Evolutionary conservation across 169 alveolate genomes (phyloP).

Genomic region (Plasmodium gaboni): DNA sequence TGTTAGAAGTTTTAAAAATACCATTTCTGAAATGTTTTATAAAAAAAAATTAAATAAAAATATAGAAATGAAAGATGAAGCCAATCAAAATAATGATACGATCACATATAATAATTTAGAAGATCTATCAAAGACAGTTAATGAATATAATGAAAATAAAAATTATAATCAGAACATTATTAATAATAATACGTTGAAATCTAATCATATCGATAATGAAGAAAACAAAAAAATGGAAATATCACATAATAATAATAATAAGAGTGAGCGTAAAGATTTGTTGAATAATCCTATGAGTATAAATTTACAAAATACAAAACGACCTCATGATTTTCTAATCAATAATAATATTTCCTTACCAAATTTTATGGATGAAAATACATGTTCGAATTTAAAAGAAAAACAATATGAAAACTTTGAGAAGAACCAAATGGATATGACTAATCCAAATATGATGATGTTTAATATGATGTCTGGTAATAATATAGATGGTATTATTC

Average conservation of each 20-base stretch:
- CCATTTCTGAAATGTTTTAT: constrained; percentile 18
- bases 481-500: background rate
- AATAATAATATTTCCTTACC: constrained; percentile 7
- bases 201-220: background rate
- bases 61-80: constrained; percentile 14
- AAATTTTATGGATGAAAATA: constrained; percentile 9
- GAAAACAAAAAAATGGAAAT: constrained; percentile 1
- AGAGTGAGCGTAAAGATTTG: constrained; percentile 24
- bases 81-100: background rate
- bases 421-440: constrained; percentile 14
- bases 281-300: constrained; percentile 4
- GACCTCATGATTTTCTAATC: constrained; percentile 2
- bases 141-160: background rate
- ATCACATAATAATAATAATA: constrained; percentile 7
- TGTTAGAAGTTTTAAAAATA: constrained; percentile 12
- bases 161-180: background rate
- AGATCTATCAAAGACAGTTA: background rate
- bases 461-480: background rate
- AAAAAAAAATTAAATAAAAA: constrained; percentile 22
- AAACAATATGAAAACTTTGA: background rate
- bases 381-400: background rate
- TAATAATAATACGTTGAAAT: no score
- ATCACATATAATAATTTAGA: constrained; percentile 1
- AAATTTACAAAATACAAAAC: constrained; percentile 4
- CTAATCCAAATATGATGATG: background rate